These are phyloP conservation scores for Gypsophila paniculata DNA, from an alignment of 179 eudicot species.

Conservation along the genomic window DNA sequence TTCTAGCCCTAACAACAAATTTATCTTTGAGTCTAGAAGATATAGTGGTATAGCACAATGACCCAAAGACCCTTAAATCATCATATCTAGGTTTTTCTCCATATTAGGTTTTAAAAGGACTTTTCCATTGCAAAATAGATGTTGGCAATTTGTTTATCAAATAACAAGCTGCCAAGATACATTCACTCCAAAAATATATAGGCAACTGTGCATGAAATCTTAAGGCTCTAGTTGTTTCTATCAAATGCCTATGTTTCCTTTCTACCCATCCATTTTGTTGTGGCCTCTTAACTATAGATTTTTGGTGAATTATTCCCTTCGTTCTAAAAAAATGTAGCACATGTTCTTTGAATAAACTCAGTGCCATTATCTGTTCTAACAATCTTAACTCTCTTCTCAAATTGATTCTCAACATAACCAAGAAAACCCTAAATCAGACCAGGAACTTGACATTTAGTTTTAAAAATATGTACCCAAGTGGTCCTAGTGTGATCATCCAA, in stretches of 20 bases:
- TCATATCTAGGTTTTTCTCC: fast-evolving
- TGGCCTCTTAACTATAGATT: background rate
- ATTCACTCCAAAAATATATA: background rate
- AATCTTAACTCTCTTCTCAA: background rate
- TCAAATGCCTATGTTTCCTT: too few relatives aligned
- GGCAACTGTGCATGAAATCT: background rate
- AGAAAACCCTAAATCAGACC: background rate
- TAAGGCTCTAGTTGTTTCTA: background rate
- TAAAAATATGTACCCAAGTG: background rate
- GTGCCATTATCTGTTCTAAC: background rate
- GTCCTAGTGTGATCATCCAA: background rate
- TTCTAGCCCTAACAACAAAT: too few relatives aligned
- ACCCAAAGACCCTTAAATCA: background rate
- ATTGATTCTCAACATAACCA: background rate
- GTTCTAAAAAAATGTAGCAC: background rate
- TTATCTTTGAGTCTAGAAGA: background rate
- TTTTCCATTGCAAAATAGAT: background rate
- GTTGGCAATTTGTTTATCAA: background rate
- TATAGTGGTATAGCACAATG: background rate
- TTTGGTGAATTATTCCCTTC: background rate
- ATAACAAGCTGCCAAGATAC: too few relatives aligned
- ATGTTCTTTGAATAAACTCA: background rate
- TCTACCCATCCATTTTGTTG: background rate
- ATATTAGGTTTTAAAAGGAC: background rate
- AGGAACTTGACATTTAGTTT: background rate